phyloP scores from a whole-genome alignment of 352 stramenopile genomes.

The Pelagophyceae sp. region DNA sequence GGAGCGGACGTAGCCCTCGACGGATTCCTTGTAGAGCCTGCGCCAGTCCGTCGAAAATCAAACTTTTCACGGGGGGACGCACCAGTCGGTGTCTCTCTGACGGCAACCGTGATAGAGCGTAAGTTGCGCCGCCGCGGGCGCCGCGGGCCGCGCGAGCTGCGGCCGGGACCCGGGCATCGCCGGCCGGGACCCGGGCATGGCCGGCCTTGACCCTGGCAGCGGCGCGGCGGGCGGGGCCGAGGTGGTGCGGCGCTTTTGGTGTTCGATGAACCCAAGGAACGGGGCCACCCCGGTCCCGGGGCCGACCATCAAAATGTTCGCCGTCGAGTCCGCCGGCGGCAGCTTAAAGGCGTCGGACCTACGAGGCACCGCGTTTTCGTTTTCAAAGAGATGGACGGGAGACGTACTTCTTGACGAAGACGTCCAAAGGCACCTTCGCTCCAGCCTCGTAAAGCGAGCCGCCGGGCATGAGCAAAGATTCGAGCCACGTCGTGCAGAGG shows the following conservation, averaged over 20 bases:
- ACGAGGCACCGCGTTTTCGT: no score
- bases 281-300: constrained; percentile 87
- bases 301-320: constrained; percentile 83
- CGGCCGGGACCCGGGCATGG: constrained; percentile 35
- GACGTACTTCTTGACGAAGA: constrained; percentile 6
- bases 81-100: constrained; percentile 70
- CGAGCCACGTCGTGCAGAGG: constrained; percentile 50
- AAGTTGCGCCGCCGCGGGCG: constrained; percentile 49
- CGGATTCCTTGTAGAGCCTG: constrained; percentile 75
- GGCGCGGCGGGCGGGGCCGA: background rate
- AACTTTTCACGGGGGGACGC: no score
- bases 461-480: constrained; percentile 39
- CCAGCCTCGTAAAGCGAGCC: constrained; percentile 26
- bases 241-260: constrained; percentile 42
- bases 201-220: constrained; percentile 8
- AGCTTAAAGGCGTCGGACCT: constrained; percentile 73
- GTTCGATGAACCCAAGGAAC: constrained; percentile 89
- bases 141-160: constrained; percentile 34
- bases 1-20: constrained; percentile 54
- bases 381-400: constrained; percentile 71
- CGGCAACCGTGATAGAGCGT: constrained; percentile 89
- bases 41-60: no score
- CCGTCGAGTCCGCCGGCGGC: constrained; percentile 59
- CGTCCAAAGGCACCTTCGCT: background rate
- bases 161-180: constrained; percentile 19